phyloP scores from a whole-genome alignment of 2,329 filamentous ascomycete species.

The Nothomitra cinnamomea region DNA sequence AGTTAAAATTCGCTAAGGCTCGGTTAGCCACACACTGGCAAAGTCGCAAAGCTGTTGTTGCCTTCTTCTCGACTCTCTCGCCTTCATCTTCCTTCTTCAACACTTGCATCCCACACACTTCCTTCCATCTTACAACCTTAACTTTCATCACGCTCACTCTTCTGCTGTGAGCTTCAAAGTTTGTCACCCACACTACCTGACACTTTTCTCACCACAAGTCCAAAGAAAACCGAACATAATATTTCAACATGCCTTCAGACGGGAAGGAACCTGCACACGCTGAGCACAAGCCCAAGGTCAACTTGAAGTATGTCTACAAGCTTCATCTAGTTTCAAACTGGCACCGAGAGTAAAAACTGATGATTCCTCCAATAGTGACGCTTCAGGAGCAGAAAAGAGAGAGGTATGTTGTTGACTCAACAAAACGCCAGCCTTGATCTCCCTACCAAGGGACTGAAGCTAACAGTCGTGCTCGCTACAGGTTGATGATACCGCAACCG shows the following conservation, averaged over 20 bases:
- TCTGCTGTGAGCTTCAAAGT: no score
- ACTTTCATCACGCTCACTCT: no score
- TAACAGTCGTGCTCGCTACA: constrained; percentile 22
- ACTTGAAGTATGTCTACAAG: constrained; percentile 47
- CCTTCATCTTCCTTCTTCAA: not conserved
- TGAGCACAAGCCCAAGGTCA: constrained; percentile 66
- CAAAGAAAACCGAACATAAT: not conserved
- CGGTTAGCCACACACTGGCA: not conserved
- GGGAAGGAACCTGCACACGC: constrained; percentile 36
- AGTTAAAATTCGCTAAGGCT: not conserved
- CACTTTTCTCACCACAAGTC: no score
- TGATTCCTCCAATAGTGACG: constrained; percentile 41
- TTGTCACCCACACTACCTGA: no score
- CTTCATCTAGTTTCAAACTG: not conserved
- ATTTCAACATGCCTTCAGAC: constrained; percentile 46
- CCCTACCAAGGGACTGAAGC: constrained; percentile 11
- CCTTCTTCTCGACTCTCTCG: not conserved
- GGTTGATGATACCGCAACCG: constrained; percentile 84
- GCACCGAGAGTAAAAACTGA: not conserved
- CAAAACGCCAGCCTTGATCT: not conserved
- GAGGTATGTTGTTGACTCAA: constrained; percentile 39
- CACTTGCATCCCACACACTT: not conserved
- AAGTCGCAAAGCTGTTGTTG: not conserved
- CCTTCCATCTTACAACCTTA: no score
- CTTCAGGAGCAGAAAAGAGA: constrained; percentile 76